Conservation (phyloP, 805 yeast species). For the Maudiozyma pseudohumilis region DNA sequence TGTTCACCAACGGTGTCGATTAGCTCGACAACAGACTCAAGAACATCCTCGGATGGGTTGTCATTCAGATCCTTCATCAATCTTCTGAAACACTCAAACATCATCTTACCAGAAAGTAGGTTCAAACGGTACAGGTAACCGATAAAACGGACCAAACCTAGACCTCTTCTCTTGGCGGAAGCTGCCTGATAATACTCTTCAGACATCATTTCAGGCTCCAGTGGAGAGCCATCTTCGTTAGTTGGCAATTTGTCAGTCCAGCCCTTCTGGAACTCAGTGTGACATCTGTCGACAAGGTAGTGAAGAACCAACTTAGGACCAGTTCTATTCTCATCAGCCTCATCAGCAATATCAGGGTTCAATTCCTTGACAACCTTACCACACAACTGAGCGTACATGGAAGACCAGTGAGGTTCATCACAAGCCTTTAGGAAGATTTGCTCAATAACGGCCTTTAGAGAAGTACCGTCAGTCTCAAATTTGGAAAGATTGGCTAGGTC, state of each 20-base stretch:
- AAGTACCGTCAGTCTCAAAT: slow-evolving; percentile 75
- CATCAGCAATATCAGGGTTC: slow-evolving; percentile 56
- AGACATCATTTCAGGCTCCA: slow-evolving; percentile 80
- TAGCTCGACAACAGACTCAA: slow-evolving; percentile 81
- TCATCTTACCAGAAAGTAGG: slow-evolving; percentile 66
- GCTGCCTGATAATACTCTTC: slow-evolving; percentile 87
- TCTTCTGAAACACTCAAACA: slow-evolving; percentile 60
- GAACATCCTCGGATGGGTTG: slow-evolving; percentile 77
- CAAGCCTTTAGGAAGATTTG: slow-evolving; percentile 89
- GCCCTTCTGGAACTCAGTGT: slow-evolving; percentile 87
- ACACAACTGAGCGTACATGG: slow-evolving; percentile 90
- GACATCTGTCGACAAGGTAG: slow-evolving; percentile 77
- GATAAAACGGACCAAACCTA: slow-evolving; percentile 89
- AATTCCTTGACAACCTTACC: slow-evolving; percentile 63
- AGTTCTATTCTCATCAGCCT: slow-evolving; percentile 36
- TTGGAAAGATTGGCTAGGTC: slow-evolving; percentile 73
- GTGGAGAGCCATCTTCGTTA: slow-evolving; percentile 68
- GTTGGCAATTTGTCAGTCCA: slow-evolving; percentile 83
- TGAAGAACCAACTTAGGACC: slow-evolving; percentile 75
- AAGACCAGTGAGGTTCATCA: slow-evolving; percentile 97
- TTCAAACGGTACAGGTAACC: slow-evolving; percentile 82
- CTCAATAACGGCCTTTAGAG: slow-evolving; percentile 71
- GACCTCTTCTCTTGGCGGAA: slow-evolving; percentile 93
- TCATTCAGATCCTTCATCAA: slow-evolving; percentile 42
- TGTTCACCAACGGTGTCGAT: slow-evolving; percentile 76